A percentile compares a stretch with the other conserved stretches of the same genome.
phyloP scores from a whole-genome alignment of 202 grass and related monocot species.

The Brachypodium distachyon region DNA sequence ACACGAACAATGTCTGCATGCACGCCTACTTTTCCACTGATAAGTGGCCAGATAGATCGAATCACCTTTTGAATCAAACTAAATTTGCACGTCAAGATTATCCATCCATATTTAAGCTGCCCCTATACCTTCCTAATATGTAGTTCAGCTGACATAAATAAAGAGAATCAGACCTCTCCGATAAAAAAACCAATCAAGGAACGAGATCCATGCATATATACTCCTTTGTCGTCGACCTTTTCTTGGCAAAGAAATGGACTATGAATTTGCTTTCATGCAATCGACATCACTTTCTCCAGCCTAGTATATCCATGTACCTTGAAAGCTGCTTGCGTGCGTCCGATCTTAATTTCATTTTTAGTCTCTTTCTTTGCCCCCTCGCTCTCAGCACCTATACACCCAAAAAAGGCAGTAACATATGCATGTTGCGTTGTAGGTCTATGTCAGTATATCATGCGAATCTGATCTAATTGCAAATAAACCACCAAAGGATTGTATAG shows the following conservation, averaged over 20 bases:
- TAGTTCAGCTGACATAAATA: background rate
- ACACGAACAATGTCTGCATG: background rate
- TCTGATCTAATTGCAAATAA: background rate
- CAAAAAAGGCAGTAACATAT: background rate
- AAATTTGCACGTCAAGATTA: background rate
- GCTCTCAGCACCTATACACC: background rate
- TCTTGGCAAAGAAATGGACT: background rate
- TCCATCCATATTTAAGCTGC: background rate
- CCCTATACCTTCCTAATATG: background rate
- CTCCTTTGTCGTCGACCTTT: conserved; percentile 8
- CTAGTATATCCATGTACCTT: conserved; percentile 21
- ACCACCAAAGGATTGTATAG: background rate
- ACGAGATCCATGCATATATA: background rate
- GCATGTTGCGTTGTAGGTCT: background rate
- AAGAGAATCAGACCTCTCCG: background rate
- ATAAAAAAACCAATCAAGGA: background rate
- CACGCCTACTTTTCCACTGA: background rate
- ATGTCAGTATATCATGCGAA: background rate
- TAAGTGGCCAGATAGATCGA: background rate
- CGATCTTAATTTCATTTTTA: background rate
- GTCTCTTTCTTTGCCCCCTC: background rate
- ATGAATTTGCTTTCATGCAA: conserved; percentile 23
- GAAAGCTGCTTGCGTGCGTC: conserved; percentile 15
- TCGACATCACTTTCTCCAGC: conserved; percentile 28
- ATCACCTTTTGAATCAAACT: background rate